Base-by-base conservation (phyloP, 2,329 filamentous ascomycete genomes). In the Fusarium subtropicale region DNA sequence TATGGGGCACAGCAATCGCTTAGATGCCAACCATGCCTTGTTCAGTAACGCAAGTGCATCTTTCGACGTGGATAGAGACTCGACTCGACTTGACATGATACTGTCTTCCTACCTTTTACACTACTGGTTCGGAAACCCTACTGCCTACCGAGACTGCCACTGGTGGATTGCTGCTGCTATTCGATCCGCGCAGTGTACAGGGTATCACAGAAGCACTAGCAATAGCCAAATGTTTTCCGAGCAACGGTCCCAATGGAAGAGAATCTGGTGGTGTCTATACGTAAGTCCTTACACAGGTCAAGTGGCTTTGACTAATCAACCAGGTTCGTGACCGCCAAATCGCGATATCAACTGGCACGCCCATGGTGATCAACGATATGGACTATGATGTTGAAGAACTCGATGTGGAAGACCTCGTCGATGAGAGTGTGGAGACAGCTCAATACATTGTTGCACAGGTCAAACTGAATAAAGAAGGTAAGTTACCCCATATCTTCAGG, bases 101-200 rank as follows among this genome's bases (percentile, higher is more conserved):
- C 13, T 64, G 0, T 67, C 65, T 0, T 64, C 65, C 0, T 68
- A 68, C 5, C 11, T 68, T 1, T 16, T 68, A 1, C 65, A 68
- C 4, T 68, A 64, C 7, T 68, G 64, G 65, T 68, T 68, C 1
- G 65, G 65, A 3, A 68, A 62, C 3, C 52, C 65, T 0, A 59
- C 58, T 0, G 55, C 48, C 0, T 66, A 66, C 5, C 54, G 60
- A 0, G 60, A 64, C 2, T 47, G 36, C 1, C 64, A 68, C 1
- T 60, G 55, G 58, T 60, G 58, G 58, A 45, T 60, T 0, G 55
- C 58, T 2, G 58, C 58, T 7, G 58, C 58, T 3, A 60, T 60
- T 7, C 30, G 58, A 7, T 60, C 58, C 0, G 55, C 55, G 0
- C 58, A 60, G 7, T 60, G 58, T 1, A 60, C 56, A 0, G 55